Base-by-base conservation (phyloP, 1,139 yeast species). In the Saccharomycopsis hybrid region DNA sequence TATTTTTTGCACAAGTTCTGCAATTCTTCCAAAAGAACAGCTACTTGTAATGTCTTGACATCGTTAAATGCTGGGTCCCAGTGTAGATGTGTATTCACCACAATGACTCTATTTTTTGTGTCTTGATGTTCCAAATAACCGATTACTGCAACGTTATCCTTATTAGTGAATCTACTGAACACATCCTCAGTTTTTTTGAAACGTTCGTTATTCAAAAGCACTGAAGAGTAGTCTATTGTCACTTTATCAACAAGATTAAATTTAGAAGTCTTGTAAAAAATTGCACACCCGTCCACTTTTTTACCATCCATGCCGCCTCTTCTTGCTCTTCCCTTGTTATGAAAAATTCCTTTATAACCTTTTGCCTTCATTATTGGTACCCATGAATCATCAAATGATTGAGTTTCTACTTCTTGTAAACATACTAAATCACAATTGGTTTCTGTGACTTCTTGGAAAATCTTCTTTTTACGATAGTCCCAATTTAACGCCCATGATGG, bases 21-120 rank as follows among this genome's bases (percentile, higher is more conserved):
- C 60, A 92, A 69, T 66, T 92, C 96, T 62, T 92, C 97, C 63
- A 94, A 71, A 57, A 94, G 71, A 44, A 92, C 83, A 45, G 96
- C 97, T 50, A 87, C 92, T 71, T 94, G 98, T 67, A 94, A 84
- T 5, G 97, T 80, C 67, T 94, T 94, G 54, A 94, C 99, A 69
- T 94, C 99, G 64, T 88, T 87, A 64, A 82, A 87, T 46, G 88
- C 89, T 7, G 98, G 98, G 69, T 92, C 97, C 97, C 98, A 94
- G 66, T 90, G 97, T 65, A 92, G 78, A 73, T 94, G 99, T 0
- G 98, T 90, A 60, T 90, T 92, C 2, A 85, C 89, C 43, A 88
- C 74, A 57, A 87, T 74, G 47, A 92, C 69, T 56, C 77, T 76
- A 63, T 84, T 87, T 8, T 90, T 90, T 9, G 90, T 77, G 49